phyloP scores from a whole-genome alignment of 1,284 basidiomycete genomes.

The Thecaphora thlaspeos region DNA sequence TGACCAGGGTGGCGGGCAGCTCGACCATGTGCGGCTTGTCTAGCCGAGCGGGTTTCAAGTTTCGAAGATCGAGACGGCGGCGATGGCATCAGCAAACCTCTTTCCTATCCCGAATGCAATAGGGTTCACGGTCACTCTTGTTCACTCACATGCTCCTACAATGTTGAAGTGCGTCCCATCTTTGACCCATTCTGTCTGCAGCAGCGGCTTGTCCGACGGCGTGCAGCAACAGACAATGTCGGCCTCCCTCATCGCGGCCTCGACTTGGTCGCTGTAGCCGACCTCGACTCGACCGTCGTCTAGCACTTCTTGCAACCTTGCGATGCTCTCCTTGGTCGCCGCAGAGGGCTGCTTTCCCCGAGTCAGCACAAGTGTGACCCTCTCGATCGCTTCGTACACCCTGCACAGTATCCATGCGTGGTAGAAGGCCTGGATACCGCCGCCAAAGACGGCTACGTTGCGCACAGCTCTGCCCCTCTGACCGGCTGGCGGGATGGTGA shows the following conservation, averaged over 20 bases:
- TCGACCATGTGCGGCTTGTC: slow-evolving; percentile 25
- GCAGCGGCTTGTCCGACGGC: slow-evolving; percentile 70
- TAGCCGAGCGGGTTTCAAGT: too few relatives aligned
- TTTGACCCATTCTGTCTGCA: slow-evolving; percentile 66
- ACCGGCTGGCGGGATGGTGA: slow-evolving; percentile 58
- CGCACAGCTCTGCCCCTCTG: slow-evolving; percentile 66
- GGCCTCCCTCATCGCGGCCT: slow-evolving; percentile 59
- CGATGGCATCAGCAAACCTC: too few relatives aligned
- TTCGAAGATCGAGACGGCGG: too few relatives aligned
- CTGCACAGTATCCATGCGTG: slow-evolving; percentile 69
- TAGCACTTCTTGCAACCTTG: not conserved
- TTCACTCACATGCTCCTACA: slow-evolving; percentile 70
- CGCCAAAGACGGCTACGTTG: slow-evolving; percentile 70
- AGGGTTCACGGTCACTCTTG: too few relatives aligned
- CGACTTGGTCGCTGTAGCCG: slow-evolving; percentile 2
- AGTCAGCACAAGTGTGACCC: slow-evolving; percentile 64
- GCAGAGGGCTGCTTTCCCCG: slow-evolving; percentile 4
- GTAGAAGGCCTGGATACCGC: slow-evolving; percentile 63
- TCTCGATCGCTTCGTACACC: slow-evolving; percentile 64
- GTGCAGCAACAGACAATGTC: slow-evolving; percentile 75
- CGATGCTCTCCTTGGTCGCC: slow-evolving; percentile 2
- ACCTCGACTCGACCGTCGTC: slow-evolving; percentile 19
- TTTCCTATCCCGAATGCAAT: too few relatives aligned
- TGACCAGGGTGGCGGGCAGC: slow-evolving; percentile 3
- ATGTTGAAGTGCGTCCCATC: slow-evolving; percentile 71